Conservation (phyloP, 2,329 filamentous ascomycete genomes). For the Parastagonospora avenae region DNA sequence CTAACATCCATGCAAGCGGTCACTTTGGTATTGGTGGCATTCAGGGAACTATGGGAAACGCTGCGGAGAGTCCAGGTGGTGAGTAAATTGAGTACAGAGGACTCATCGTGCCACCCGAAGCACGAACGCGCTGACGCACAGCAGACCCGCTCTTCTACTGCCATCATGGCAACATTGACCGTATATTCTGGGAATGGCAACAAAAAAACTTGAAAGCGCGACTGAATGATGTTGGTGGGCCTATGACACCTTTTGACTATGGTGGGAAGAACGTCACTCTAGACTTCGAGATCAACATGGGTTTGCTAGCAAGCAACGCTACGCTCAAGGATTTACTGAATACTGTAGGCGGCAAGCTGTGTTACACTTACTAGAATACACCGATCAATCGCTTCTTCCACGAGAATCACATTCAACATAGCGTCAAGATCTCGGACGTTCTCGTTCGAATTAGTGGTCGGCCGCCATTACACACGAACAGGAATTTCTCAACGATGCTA, state of each 20-base stretch:
- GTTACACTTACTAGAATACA: conserved; percentile 25
- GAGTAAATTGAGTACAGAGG: background rate
- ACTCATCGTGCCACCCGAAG: too few species aligned
- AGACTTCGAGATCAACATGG: conserved; percentile 39
- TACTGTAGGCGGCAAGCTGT: conserved; percentile 22
- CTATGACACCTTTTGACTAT: conserved; percentile 33
- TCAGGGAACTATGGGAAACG: conserved; percentile 39
- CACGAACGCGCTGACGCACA: background rate
- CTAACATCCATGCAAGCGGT: conserved; percentile 43
- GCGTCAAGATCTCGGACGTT: too few species aligned
- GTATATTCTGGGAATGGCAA: conserved; percentile 41
- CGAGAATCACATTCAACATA: too few species aligned
- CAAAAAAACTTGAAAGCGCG: conserved; percentile 36
- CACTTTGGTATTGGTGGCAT: conserved; percentile 46
- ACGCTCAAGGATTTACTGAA: conserved; percentile 39
- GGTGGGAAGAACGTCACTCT: conserved; percentile 38
- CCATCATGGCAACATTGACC: conserved; percentile 47
- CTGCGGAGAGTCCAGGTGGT: conserved; percentile 39
- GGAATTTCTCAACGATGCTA: too few species aligned
- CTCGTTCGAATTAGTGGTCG: too few species aligned
- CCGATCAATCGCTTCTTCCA: too few species aligned
- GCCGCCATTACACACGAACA: too few species aligned
- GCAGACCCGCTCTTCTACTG: conserved; percentile 44
- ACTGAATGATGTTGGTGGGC: conserved; percentile 44
- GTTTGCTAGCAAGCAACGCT: conserved; percentile 30